Base-by-base conservation (phyloP, 306 rosid genomes). In the Prunus kanzakura region DNA sequence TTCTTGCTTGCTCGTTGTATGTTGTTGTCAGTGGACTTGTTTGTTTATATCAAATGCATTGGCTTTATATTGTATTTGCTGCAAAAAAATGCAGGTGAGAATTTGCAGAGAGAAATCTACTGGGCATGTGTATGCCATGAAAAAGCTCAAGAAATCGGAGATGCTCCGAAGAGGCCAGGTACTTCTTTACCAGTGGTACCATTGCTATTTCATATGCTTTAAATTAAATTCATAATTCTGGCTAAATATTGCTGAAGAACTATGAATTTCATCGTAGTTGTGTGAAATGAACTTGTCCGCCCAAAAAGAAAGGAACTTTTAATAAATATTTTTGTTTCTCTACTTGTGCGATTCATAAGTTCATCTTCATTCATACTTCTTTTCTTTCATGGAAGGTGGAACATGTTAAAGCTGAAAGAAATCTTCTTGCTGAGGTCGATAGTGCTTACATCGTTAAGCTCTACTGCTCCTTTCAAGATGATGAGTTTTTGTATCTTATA, bases 101-200 rank as follows among this genome's bases (percentile, higher is more conserved):
- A 64, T 92, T 77, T 92, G 97, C 79, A 85, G 92, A 75, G 97
- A 88, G 79, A 92, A 92, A 80, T 64, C 88, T 16, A 90, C 91
- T 25, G 93, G 96, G 64, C 86, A 92, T 60, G 91, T 90, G 30
- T 92, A 88, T 90, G 97, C 97, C 23, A 92, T 92, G 97, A 92
- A 92, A 87, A 92, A 92, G 82, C 92, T 92, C 25, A 92, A 88
- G 87, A 92, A 92, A 84, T 90, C 96, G 27, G 97, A 92, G 84
- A 92, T 92, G 96, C 97, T 92, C 51, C 92, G 96, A 63, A 84
- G 97, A 74, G 97, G 97, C 62, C 96, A 92, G 88, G 90, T 82
- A 74, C 78, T 64, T 23, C 56, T 60, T 43, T 73, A 61, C 64
- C 8, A 11, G 29, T 23, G 12, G 25, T 73, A 27, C 55, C 16